These are phyloP conservation scores for Lepraria neglecta DNA, from an alignment of 495 filamentous ascomycete genomes.

Conservation along the genomic window DNA sequence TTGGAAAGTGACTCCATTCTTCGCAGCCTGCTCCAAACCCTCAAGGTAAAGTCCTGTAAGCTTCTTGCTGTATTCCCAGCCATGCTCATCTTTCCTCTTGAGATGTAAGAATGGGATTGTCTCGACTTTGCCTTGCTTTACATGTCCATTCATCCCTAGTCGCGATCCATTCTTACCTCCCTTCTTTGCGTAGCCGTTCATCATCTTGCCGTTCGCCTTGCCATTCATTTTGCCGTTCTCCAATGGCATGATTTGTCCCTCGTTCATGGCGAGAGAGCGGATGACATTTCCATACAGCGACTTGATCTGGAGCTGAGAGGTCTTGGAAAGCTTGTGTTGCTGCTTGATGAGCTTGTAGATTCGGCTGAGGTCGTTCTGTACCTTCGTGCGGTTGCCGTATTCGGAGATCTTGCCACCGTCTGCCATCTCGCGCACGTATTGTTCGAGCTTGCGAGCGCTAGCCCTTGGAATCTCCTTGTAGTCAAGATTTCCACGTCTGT, in stretches of 20 bases:
- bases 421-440: conserved; percentile 98
- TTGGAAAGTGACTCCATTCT: conserved; percentile 79
- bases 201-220: conserved; percentile 50
- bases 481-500: conserved; percentile 79
- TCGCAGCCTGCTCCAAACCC: conserved; percentile 81
- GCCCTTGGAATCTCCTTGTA: conserved; percentile 84
- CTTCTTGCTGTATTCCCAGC: conserved; percentile 99
- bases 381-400: conserved; percentile 96
- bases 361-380: conserved; percentile 85
- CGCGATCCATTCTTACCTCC: conserved; percentile 50
- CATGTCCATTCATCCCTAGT: conserved; percentile 42
- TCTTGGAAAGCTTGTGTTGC: conserved; percentile 93
- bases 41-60: conserved; percentile 88
- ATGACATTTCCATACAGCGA: conserved; percentile 86
- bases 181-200: conserved; percentile 58
- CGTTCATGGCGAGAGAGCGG: conserved; percentile 90
- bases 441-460: conserved; percentile 92
- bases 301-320: conserved; percentile 92
- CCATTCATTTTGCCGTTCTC: conserved; percentile 57
- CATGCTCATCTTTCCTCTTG: conserved; percentile 87
- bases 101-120: conserved; percentile 97
- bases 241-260: conserved; percentile 87
- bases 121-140: conserved; percentile 82
- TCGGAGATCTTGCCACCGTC: conserved; percentile 97
- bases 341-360: conserved; percentile 97